A percentile compares a stretch with the other conserved stretches of the same genome.
These are phyloP conservation scores for Eucalyptus pauciflora DNA, from an alignment of 345 rosid species.

Conservation along the genomic window DNA sequence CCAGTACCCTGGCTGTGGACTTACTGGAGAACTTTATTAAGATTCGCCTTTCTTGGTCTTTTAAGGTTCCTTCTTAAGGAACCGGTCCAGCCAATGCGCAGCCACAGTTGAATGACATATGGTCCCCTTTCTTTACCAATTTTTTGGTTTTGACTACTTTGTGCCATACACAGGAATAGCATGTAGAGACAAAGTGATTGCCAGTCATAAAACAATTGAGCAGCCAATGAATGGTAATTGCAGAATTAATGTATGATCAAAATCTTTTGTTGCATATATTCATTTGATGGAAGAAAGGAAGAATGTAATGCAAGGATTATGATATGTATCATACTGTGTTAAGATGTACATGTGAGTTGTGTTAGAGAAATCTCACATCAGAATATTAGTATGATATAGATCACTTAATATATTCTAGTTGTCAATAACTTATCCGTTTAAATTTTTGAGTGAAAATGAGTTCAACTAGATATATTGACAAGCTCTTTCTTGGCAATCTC, in stretches of 20 bases:
- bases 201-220: not conserved
- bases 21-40: not conserved
- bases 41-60: not conserved
- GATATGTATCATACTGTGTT: not conserved
- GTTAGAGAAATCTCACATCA: too few species aligned
- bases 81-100: not conserved
- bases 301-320: not conserved
- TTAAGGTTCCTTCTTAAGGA: not conserved
- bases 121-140: not conserved
- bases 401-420: accelerated
- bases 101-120: not conserved
- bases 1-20: not conserved
- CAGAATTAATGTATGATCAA: not conserved
- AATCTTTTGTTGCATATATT: not conserved
- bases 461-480: too few species aligned
- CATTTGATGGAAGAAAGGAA: not conserved
- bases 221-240: not conserved
- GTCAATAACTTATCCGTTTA: too few species aligned
- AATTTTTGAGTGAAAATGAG: too few species aligned
- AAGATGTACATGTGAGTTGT: too few species aligned
- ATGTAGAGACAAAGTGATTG: not conserved
- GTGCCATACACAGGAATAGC: not conserved
- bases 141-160: not conserved
- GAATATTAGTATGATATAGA: too few species aligned
- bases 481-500: too few species aligned